These are phyloP conservation scores for Colletotrichum gloeosporioides DNA, from an alignment of 2,329 filamentous ascomycete genomes.

Conservation along the genomic window DNA sequence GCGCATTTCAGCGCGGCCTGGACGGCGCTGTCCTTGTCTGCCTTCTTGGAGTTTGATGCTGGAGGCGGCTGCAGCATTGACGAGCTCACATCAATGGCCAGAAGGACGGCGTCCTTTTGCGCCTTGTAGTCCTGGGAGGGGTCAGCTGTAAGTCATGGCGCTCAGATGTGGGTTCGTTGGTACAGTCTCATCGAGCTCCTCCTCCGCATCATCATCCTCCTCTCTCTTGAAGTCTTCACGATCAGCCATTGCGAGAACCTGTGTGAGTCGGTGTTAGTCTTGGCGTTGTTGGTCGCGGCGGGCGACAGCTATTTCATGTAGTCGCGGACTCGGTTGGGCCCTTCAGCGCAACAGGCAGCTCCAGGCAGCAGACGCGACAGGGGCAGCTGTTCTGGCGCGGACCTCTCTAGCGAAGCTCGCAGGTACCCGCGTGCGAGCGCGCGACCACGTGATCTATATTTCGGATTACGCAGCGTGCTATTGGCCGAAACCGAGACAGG, in stretches of 20 bases:
- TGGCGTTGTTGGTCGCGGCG: neutral
- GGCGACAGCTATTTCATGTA: neutral
- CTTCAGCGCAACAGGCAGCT: neutral
- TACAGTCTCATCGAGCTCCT: conserved; percentile 67
- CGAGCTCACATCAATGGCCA: conserved; percentile 89
- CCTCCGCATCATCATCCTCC: conserved; percentile 70
- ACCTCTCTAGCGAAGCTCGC: neutral
- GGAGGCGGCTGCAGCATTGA: conserved; percentile 81
- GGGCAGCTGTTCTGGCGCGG: neutral
- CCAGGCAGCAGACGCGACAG: conserved; percentile 19
- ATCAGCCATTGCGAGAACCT: conserved; percentile 36
- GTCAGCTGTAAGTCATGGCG: conserved; percentile 11
- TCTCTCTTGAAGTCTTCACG: conserved; percentile 51
- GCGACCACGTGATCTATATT: conserved; percentile 16
- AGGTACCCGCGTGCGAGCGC: neutral
- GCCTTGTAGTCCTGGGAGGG: conserved; percentile 77
- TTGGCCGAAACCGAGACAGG: neutral
- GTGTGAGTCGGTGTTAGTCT: neutral
- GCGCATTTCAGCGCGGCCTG: conserved; percentile 91
- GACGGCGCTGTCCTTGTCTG: conserved; percentile 77
- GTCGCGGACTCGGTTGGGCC: neutral
- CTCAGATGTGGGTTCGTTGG: conserved; percentile 20
- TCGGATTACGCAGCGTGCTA: conserved; percentile 8
- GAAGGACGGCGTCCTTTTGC: conserved; percentile 96
- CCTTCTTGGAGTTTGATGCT: conserved; percentile 72